Base-by-base conservation (phyloP, 78 protist genomes). In the Speleostelium caveatum region DNA sequence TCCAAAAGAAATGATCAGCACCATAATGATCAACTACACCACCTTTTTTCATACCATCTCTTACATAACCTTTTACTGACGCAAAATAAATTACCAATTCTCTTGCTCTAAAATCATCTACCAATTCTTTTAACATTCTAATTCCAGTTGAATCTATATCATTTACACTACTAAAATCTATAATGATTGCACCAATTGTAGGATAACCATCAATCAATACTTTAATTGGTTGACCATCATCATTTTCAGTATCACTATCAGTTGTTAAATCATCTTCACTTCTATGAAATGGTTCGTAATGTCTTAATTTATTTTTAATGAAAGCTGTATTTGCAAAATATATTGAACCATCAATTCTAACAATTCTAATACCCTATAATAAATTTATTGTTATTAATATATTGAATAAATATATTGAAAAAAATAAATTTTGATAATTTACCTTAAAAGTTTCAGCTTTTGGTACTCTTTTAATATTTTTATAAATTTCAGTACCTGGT, bases 141-240 rank as follows among this genome's bases (percentile, higher is more conserved):
- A 76, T 55, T 32, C 87, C 93, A 3, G 93, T 76, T 8, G 87
- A 76, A 60, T 87, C 95, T 32, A 90, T 72, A 65, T 79, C 86
- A 32, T 90, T 75, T n/a, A 90, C 85, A 38, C 71, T 60, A 53
- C 65, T 42, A 45, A 74, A 79, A 58, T 90, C 94, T 16, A 90
- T 58, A 32, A 90, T 68, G 5, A 92, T 71, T 1, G 95, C 87
- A 42, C 78, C 85, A 32, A 66, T 83, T 0, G 45, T 73, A 24
- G 76, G 49, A 51, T 69, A 33, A 24, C 77, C 91, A 39, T 83
- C 78, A 33, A 78, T 86, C 6, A 16, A 12, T 4, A 73, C 86
- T 12, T 38, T 53, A 16, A 72, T 71, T 30, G 71, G 67, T 32
- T 68, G 79, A 32, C 28, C 68, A 35, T 45, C 58, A 12, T 86